A percentile compares a stretch with the other conserved stretches of the same genome.
These are phyloP conservation scores for Flaveria linearis DNA, from an alignment of 129 eudicot genomes.

Conservation along the genomic window DNA sequence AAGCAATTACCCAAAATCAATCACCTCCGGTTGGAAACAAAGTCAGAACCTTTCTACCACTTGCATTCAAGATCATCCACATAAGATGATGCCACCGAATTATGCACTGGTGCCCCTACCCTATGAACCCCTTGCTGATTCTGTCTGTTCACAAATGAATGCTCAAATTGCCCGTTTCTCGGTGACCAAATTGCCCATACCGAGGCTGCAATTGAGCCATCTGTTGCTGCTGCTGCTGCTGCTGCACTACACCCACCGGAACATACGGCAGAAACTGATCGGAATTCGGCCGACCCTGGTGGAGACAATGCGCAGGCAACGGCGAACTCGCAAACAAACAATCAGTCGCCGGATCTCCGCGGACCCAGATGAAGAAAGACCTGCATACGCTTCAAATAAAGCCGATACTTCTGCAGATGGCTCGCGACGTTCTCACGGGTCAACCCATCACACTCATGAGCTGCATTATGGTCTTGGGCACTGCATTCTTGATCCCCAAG, in stretches of 20 bases:
- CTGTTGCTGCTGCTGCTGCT: constrained; percentile 52
- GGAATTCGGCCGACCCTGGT: constrained; percentile 45
- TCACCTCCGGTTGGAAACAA: constrained; percentile 87
- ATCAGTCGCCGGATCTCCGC: constrained; percentile 76
- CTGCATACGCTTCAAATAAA: constrained; percentile 91
- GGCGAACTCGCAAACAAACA: constrained; percentile 89
- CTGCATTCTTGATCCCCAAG: constrained; percentile 91
- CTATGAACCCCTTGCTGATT: constrained; percentile 56
- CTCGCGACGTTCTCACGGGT: constrained; percentile 94
- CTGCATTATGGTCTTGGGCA: constrained; percentile 97
- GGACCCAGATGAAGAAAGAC: constrained; percentile 43
- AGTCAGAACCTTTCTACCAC: constrained; percentile 82
- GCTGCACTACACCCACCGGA: constrained; percentile 48
- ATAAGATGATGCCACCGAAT: constrained; percentile 49
- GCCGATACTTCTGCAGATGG: constrained; percentile 84
- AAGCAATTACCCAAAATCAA: constrained; percentile 45
- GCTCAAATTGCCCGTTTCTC: constrained; percentile 66
- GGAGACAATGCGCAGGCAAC: constrained; percentile 86
- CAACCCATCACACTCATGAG: constrained; percentile 92
- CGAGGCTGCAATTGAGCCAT: constrained; percentile 37
- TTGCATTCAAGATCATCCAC: constrained; percentile 74
- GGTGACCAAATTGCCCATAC: constrained; percentile 69
- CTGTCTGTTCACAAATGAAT: constrained; percentile 55
- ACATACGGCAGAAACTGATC: constrained; percentile 66
- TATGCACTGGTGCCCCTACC: constrained; percentile 50